Percentiles rank a stretch among this genome's conserved stretches.
phyloP scores from a whole-genome alignment of 495 filamentous ascomycete species.

The Penicillium turbatum region DNA sequence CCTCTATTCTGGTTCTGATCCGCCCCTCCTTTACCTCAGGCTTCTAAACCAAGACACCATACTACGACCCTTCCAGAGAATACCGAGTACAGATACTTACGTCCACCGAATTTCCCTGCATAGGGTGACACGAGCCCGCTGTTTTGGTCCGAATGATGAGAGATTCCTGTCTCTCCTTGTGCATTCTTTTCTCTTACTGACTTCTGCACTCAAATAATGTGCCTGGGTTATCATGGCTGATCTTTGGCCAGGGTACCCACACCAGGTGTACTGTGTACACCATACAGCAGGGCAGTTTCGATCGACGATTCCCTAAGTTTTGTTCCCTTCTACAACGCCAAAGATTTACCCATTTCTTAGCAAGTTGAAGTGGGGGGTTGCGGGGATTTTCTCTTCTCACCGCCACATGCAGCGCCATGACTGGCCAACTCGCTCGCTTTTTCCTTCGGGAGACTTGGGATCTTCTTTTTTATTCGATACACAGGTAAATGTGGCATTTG shows the following conservation, averaged over 20 bases:
- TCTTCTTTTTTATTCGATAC: too few relatives aligned
- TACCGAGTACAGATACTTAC: constrained; percentile 3
- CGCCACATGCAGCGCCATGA: constrained; percentile 38
- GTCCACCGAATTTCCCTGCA: constrained; percentile 14
- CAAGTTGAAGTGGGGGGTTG: constrained; percentile 39
- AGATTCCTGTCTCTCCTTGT: neutral
- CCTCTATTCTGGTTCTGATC: constrained; percentile 9
- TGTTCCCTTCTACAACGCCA: constrained; percentile 9
- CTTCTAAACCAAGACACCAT: constrained; percentile 1
- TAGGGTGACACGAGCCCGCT: constrained; percentile 19
- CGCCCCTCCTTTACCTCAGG: constrained; percentile 16
- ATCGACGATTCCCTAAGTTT: neutral
- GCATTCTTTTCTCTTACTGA: neutral
- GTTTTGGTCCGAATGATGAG: constrained; percentile 10
- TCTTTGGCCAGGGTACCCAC: too few relatives aligned
- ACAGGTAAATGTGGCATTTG: too few relatives aligned
- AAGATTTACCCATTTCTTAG: neutral
- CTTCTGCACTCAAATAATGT: neutral
- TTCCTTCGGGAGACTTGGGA: constrained; percentile 15
- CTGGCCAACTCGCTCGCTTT: constrained; percentile 31
- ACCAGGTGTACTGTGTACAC: too few relatives aligned
- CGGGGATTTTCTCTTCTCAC: constrained; percentile 39
- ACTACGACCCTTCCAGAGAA: neutral
- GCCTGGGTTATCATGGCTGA: too few relatives aligned
- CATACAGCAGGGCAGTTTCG: neutral